Evolutionary conservation across 331 rosid species (phyloP), one percentile per base, ranked within the genome.

Genomic region (Erythrophleum ivorense): DNA sequence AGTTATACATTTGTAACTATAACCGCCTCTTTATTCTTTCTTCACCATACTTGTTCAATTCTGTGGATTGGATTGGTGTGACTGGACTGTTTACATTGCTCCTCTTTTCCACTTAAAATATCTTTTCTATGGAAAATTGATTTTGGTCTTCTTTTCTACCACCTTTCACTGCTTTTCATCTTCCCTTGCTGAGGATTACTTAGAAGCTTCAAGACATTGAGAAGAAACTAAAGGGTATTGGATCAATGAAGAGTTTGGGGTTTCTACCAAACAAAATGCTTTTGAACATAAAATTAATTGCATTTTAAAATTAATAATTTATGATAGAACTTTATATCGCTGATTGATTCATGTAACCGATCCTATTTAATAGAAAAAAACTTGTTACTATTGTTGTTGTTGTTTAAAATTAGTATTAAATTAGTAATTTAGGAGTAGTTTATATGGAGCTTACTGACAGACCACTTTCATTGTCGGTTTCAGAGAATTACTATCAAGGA

Each of bases 401-500:
- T 24, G 1, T 24, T 24, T 24, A 24, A 24, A 24, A 24, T 24
- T 24, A 24, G 29, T 24, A 24, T 24, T 24, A 24, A 49, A 40
- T 69, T 45, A 64, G 71, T 57, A 57, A 36, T 48, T 41, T 19
- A 55, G 62, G 67, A 19, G 72, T 41, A 77, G 36, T 77, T 64
- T 77, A 50, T 59, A 10, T 53, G 29, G 46, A 78, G 57, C 71
- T 75, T 72, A 85, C 77, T 72, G 33, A 41, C 50, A 24, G 60
- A 58, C 33, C 55, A 58, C 65, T 73, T 31, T 73, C 38, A 14
- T 71, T 50, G 21, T 81, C 59, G 80, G 50, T 75, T 41, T 45
- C 85, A 88, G 91, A 88, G 90, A 86, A 78, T 88, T 48, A 24
- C 82, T 67, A 78, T 90, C 13, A 84, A 84, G 89, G 93, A 90